Evolutionary conservation across 164 flowering plant species (phyloP).

Genomic region (Hamamelis virginiana): DNA sequence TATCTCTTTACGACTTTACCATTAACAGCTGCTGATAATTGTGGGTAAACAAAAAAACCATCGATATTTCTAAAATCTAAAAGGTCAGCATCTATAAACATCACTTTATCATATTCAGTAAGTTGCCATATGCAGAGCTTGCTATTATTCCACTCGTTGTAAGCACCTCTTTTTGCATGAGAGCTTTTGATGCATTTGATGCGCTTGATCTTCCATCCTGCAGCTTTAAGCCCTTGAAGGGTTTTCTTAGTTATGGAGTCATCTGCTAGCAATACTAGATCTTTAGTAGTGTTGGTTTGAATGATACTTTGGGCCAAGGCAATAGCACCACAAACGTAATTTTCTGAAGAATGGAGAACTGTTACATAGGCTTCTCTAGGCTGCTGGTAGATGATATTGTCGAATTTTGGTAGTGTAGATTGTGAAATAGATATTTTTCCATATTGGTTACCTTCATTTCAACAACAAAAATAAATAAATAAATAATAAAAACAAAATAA

Average conservation of each 20-base stretch:
- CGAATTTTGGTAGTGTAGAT: too few relatives aligned
- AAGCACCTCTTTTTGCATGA: slow-evolving; percentile 12
- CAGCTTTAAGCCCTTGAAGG: too few relatives aligned
- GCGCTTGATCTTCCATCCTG: too few relatives aligned
- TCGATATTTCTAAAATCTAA: slow-evolving; percentile 18
- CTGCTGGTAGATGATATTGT: not conserved
- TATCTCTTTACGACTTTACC: too few relatives aligned
- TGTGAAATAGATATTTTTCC: too few relatives aligned
- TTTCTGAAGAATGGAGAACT: too few relatives aligned
- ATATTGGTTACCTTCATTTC: too few relatives aligned
- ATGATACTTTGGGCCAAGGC: slow-evolving; percentile 25
- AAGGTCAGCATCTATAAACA: slow-evolving; percentile 23
- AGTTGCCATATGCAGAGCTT: too few relatives aligned
- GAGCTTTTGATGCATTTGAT: slow-evolving; percentile 18
- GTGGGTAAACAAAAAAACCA: too few relatives aligned
- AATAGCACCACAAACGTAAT: slow-evolving; percentile 26
- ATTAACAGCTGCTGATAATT: too few relatives aligned
- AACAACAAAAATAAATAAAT: too few relatives aligned
- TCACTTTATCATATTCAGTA: slow-evolving; percentile 19
- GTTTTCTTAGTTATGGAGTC: slow-evolving; percentile 9
- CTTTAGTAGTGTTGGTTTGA: slow-evolving; percentile 16
- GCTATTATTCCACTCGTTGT: slow-evolving; percentile 28
- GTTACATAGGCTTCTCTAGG: slow-evolving; percentile 23
- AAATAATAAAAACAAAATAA: too few relatives aligned
- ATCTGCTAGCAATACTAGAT: slow-evolving; percentile 20